Evolutionary conservation across 345 rosid species (phyloP).

Genomic region (Citrus cavaleriei): DNA sequence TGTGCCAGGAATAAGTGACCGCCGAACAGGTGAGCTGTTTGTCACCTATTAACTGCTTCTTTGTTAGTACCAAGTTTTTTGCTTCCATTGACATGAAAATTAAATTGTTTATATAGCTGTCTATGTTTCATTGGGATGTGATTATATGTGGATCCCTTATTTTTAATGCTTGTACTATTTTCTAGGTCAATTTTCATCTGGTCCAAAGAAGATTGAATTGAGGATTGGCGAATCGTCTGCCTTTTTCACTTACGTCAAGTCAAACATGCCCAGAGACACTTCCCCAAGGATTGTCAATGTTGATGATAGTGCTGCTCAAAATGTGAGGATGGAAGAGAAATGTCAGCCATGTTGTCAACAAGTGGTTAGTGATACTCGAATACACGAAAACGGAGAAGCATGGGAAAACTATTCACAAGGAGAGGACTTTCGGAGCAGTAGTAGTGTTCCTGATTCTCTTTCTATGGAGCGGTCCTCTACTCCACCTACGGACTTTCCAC

Average conservation of each 20-base stretch:
- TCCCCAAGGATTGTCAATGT: constrained; percentile 16
- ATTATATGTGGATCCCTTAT: not conserved
- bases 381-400: constrained; percentile 46
- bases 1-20: constrained; percentile 56
- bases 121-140: not conserved
- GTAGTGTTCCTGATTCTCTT: constrained; percentile 47
- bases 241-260: constrained; percentile 86
- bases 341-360: constrained; percentile 26
- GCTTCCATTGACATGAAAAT: not conserved
- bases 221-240: constrained; percentile 92
- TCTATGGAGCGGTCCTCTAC: constrained; percentile 62
- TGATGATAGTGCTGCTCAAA: constrained; percentile 25
- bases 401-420: constrained; percentile 53
- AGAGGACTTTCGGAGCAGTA: constrained; percentile 52
- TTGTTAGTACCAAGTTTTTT: not conserved
- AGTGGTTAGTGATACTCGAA: constrained; percentile 29
- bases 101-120: not conserved
- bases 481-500: constrained; percentile 52
- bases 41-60: constrained; percentile 3
- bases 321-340: constrained; percentile 33
- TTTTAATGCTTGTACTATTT: constrained; percentile 5
- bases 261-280: constrained; percentile 38
- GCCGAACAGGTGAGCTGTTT: constrained; percentile 55
- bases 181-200: constrained; percentile 64
- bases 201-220: constrained; percentile 75